Conservation (phyloP, 2,329 filamentous ascomycete species). For the Pseudomassariella vexata region DNA sequence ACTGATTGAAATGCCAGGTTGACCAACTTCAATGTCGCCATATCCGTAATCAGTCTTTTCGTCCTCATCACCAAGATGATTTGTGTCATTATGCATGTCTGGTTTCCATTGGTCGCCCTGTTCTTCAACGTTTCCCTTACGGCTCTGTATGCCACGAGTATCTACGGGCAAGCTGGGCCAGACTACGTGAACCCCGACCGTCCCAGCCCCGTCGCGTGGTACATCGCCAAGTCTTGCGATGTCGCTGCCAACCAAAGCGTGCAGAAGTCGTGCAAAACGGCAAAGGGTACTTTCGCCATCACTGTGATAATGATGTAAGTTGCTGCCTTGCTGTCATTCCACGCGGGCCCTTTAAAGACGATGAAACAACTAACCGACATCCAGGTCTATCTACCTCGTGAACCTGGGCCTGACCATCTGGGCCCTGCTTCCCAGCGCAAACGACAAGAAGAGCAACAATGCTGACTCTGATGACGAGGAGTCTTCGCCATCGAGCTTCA, state of each 20-base stretch:
- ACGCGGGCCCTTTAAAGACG: not conserved
- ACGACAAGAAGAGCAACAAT: constrained; percentile 36
- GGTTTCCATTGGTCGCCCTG: constrained; percentile 59
- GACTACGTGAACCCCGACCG: constrained; percentile 63
- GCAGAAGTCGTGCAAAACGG: constrained; percentile 58
- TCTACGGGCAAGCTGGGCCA: constrained; percentile 66
- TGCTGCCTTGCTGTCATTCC: constrained; percentile 5
- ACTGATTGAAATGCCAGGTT: constrained; percentile 41
- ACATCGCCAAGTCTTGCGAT: constrained; percentile 64
- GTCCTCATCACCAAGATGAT: constrained; percentile 66
- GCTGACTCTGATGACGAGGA: constrained; percentile 34
- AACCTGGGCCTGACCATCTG: constrained; percentile 56
- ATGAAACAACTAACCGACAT: too few relatives aligned
- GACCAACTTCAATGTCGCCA: constrained; percentile 70
- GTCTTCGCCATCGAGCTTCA: constrained; percentile 25
- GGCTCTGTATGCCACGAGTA: constrained; percentile 58
- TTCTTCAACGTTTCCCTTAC: constrained; percentile 52
- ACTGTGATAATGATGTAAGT: constrained; percentile 64
- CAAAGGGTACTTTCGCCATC: constrained; percentile 61
- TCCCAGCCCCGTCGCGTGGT: constrained; percentile 64
- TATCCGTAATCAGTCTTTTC: constrained; percentile 72
- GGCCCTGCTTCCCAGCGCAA: constrained; percentile 50
- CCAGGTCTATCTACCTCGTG: constrained; percentile 53
- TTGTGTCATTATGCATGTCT: constrained; percentile 64
- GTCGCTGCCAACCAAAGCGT: constrained; percentile 49